Base-by-base conservation (phyloP, 2,329 filamentous ascomycete genomes). In the Hypocrella siamensis region DNA sequence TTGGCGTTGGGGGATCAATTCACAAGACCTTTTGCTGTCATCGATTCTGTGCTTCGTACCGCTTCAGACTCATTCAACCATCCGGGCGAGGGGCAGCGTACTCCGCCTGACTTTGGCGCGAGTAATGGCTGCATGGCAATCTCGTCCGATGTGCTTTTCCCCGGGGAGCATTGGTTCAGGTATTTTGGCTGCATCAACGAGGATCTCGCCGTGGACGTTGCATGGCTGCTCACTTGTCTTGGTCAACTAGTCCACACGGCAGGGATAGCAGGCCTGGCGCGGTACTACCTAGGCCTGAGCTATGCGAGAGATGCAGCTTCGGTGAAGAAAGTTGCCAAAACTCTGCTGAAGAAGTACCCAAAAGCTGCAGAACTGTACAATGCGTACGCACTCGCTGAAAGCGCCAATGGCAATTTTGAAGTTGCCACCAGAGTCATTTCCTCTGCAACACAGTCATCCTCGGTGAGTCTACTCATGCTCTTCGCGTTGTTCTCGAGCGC, bases 381-480 rank as follows among this genome's bases (percentile, higher is more conserved):
- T 41, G 72, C 75, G 1, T 93, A 88, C 46, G 82, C 79, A 0
- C 54, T 83, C 11, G 70, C 84, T 4, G 82, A 93, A 51, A 63
- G 56, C 40, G 58, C 60, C 2, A 65, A 65, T 19, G 70, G 64
- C 0, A 75, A 78, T 17, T 41, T 47, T 2, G 61, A 69, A 1
- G 58, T 71, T 29, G 75, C 79, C 4, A 56, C 63, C 16, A 73
- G 70, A 31, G 74, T 90, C 1, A 68, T 88, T 43, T 50, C 62
- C 2, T 77, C 78, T 2, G 76, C 82, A 2, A 58, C 83, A 3
- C 35, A 44, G 19, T 43, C 56, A 9, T 33, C 45, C 8, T 42
- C 45, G 26, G 55, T 57, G 41, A 42, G 52, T 44, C 4, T 4
- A 9, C 9, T n/a, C n/a, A n/a, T n/a, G n/a, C n/a, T n/a, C n/a